Evolutionary conservation across 1,284 basidiomycete species (phyloP), one percentile per base, ranked within the genome.

Genomic region (Marasmius tenuissimus): DNA sequence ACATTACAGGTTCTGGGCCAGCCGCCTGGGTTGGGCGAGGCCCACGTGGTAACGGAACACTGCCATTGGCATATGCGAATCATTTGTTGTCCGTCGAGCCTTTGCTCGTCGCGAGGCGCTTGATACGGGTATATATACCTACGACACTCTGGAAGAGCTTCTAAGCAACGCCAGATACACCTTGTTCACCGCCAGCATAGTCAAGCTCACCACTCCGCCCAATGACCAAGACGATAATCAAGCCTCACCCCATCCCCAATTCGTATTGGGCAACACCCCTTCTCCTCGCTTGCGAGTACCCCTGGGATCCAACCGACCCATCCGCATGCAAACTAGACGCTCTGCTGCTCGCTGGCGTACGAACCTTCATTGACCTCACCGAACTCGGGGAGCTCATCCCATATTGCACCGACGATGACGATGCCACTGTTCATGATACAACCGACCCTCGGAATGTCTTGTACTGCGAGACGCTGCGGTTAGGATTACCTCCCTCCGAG

Each of bases 361-460:
- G 87, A 62, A 90, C 89, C 12, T 92, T 92, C 73, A 86, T 92
- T 71, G 89, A 92, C 76, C 83, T 92, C 67, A 91, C 90, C 18
- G 90, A 91, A 68, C 76, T 76, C 14, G 86, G 86, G 59, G 90
- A 92, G 73, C 83, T 92, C 55, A 77, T 81, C 39, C 83, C 88
- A 0, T 92, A 91, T 72, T 54, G 38, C 52, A 54, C 52, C 18
- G 34, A 34, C 11, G 18, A 49, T 18, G 48, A 14, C 12, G 18
- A 14, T 14, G 42, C 48, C 2, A 76, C 27, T 27, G 27, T 27
- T 27, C 27, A 27, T 4, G 27, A 27, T 27, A 27, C 27, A 27
- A 27, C 27, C 27, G 27, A 27, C 4, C 27, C 27, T 27, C 27
- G 27, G 27, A 77, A 80, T 27, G 79, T 87, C 68, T 83, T 92